phyloP scores from a whole-genome alignment of 1,284 basidiomycete species.

The Apiotrichum brassicae region DNA sequence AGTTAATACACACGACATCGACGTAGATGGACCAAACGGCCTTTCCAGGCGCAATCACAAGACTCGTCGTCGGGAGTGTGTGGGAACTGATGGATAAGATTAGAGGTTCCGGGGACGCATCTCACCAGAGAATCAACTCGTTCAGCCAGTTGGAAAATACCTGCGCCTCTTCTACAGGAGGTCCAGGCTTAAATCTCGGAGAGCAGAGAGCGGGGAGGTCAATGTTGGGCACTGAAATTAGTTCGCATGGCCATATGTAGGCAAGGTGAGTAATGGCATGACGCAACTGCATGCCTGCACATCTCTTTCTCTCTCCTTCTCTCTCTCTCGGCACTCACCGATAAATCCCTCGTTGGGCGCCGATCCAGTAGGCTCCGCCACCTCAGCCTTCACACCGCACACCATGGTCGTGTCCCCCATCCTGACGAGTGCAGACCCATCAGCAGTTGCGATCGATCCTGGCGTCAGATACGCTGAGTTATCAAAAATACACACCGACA shows the following conservation, averaged over 20 bases:
- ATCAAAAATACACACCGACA: constrained; percentile 54
- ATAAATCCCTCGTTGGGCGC: constrained; percentile 69
- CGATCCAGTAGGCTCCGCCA: constrained; percentile 77
- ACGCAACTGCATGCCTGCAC: too few species aligned
- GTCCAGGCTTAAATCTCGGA: constrained; percentile 87
- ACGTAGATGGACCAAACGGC: constrained; percentile 88
- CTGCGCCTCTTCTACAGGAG: constrained; percentile 86
- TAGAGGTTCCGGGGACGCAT: background rate
- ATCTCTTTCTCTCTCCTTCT: too few species aligned
- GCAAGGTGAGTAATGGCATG: too few species aligned
- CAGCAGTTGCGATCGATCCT: constrained; percentile 84
- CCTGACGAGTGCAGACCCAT: constrained; percentile 83
- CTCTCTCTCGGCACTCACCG: constrained; percentile 53
- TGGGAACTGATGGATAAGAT: constrained; percentile 53
- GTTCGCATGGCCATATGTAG: too few species aligned
- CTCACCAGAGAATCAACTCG: constrained; percentile 64
- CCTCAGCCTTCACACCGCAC: constrained; percentile 91
- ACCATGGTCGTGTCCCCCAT: constrained; percentile 84
- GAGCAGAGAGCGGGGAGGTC: constrained; percentile 90
- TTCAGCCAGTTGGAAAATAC: constrained; percentile 74
- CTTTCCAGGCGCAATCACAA: constrained; percentile 74
- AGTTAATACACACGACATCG: constrained; percentile 91
- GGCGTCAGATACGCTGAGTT: background rate
- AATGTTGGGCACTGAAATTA: constrained; percentile 64
- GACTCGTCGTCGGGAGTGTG: constrained; percentile 58